Percentiles rank a stretch among this genome's conserved stretches.
Evolutionary conservation across 345 rosid species (phyloP).

Genomic region (Triadica sebifera): DNA sequence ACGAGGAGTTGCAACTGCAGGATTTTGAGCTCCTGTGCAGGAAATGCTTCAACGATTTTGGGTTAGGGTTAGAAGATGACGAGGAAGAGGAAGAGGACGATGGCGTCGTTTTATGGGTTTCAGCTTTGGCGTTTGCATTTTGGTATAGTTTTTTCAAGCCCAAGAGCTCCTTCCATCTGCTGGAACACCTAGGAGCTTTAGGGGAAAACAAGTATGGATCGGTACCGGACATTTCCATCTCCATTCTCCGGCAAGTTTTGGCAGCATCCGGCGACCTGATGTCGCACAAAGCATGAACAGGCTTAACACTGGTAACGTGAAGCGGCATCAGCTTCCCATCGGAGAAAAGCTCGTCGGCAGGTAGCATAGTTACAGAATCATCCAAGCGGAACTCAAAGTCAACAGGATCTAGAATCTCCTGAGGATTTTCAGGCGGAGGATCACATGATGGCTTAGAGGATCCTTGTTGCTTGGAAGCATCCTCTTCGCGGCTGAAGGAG

Average conservation of each 20-base stretch:
- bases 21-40: conserved; percentile 67
- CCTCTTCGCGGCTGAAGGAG: conserved; percentile 55
- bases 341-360: conserved; percentile 91
- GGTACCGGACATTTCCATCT: conserved; percentile 38
- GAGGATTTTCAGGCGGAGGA: conserved; percentile 19
- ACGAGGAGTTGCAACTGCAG: conserved; percentile 20
- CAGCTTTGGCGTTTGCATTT: conserved; percentile 32
- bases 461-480: conserved; percentile 19
- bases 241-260: conserved; percentile 40
- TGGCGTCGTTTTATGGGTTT: conserved; percentile 22
- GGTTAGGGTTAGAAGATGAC: conserved; percentile 9
- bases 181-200: conserved; percentile 80
- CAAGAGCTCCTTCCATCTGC: conserved; percentile 91
- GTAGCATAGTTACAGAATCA: conserved; percentile 76
- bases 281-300: conserved; percentile 12
- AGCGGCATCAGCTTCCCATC: conserved; percentile 84
- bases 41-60: conserved; percentile 62
- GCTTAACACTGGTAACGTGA: conserved; percentile 28
- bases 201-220: conserved; percentile 62
- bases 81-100: conserved; percentile 14
- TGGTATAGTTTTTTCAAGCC: conserved; percentile 67
- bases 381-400: conserved; percentile 91
- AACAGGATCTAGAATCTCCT: conserved; percentile 33
- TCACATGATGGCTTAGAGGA: conserved; percentile 13
- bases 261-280: conserved; percentile 33